These are phyloP conservation scores for Mycena polygramma DNA, from an alignment of 768 basidiomycete species.

Conservation along the genomic window DNA sequence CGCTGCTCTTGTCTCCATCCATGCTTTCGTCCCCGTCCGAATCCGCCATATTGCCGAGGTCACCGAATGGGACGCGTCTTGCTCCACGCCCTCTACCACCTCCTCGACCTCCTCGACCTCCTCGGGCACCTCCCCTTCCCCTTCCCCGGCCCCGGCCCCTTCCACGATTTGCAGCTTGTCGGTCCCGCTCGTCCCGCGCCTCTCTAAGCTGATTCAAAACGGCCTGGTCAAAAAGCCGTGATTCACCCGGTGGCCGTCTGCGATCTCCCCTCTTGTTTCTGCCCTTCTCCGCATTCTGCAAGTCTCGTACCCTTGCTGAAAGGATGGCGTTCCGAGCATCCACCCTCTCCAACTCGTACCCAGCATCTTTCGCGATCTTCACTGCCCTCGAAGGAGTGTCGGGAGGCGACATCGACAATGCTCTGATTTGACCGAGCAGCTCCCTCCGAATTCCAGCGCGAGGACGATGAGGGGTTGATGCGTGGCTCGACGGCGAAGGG, in stretches of 20 bases:
- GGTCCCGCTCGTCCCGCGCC: not conserved
- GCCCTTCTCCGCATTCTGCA: slow-evolving; percentile 13
- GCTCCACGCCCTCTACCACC: not conserved
- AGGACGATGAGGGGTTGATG: not conserved
- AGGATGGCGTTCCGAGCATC: not conserved
- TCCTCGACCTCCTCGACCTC: too few relatives aligned
- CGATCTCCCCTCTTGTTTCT: slow-evolving; percentile 10
- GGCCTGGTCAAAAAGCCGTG: not conserved
- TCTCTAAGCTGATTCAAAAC: not conserved
- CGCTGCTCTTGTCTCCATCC: too few relatives aligned
- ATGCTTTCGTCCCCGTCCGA: too few relatives aligned
- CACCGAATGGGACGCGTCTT: too few relatives aligned
- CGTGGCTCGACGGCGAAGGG: too few relatives aligned
- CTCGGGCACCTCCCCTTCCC: not conserved
- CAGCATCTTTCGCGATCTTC: not conserved
- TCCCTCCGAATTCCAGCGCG: not conserved
- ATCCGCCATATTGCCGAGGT: too few relatives aligned
- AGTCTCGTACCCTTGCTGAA: slow-evolving; percentile 5
- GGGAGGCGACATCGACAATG: not conserved
- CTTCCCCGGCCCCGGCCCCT: not conserved
- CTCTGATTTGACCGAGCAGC: not conserved
- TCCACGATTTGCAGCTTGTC: not conserved
- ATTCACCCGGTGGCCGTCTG: not conserved
- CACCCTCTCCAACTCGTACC: not conserved
- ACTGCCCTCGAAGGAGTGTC: not conserved